These are phyloP conservation scores for Acacia crassicarpa DNA, from an alignment of 306 rosid species.

Conservation along the genomic window DNA sequence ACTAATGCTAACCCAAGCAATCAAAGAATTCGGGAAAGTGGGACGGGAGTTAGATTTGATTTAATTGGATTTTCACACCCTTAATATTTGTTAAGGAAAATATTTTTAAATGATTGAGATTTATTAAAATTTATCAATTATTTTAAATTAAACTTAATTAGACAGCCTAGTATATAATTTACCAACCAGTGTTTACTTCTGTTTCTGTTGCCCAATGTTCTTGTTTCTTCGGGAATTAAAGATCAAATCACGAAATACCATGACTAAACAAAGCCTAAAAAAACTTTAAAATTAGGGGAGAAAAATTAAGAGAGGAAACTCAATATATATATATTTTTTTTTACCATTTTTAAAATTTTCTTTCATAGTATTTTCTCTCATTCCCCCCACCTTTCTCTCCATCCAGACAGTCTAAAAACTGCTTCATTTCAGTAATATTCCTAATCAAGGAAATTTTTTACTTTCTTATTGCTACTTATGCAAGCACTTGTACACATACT, in stretches of 20 bases:
- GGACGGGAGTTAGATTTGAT: background rate
- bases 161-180: background rate
- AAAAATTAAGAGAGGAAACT: too few species aligned
- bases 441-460: background rate
- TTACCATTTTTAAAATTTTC: too few species aligned
- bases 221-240: background rate
- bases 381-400: too few species aligned
- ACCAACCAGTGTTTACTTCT: background rate
- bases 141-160: too few species aligned
- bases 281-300: background rate
- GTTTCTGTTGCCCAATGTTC: background rate
- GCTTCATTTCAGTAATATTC: background rate
- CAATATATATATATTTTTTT: too few species aligned
- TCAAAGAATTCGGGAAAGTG: too few species aligned
- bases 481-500: conserved; percentile 1
- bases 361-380: too few species aligned
- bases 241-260: background rate
- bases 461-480: background rate
- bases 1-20: too few species aligned
- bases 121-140: background rate
- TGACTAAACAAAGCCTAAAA: background rate
- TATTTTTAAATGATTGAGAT: background rate
- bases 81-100: background rate
- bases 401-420: background rate
- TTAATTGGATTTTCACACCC: background rate